Evolutionary conservation across 371 early-diverging fungal species (phyloP).

Genomic region (Circinella minor): DNA sequence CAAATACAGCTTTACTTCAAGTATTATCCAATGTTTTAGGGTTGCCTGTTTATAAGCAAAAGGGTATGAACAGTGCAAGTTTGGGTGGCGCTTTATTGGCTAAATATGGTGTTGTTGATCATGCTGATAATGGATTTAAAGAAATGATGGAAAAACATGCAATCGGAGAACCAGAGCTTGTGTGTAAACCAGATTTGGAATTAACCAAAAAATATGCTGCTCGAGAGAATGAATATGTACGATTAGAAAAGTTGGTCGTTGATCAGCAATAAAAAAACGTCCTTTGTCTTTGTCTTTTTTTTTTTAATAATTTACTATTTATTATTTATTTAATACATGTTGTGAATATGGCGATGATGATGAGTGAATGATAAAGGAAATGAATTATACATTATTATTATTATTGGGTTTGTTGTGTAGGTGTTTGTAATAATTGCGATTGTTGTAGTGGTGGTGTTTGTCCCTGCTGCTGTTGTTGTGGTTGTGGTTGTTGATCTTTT

Average conservation of each 20-base stretch:
- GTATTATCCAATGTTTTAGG: slow-evolving; percentile 76
- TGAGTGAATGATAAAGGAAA: background rate
- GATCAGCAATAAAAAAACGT: background rate
- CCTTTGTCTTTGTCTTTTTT: background rate
- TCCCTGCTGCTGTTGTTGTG: slow-evolving; percentile 9
- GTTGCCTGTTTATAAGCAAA: slow-evolving; percentile 60
- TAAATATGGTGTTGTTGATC: slow-evolving; percentile 31
- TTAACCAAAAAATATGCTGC: slow-evolving; percentile 20
- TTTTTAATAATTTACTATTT: background rate
- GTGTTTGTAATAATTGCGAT: slow-evolving; percentile 4
- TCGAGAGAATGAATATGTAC: slow-evolving; percentile 13
- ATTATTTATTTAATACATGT: background rate
- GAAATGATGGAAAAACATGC: slow-evolving; percentile 39
- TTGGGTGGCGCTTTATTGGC: slow-evolving; percentile 54
- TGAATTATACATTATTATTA: background rate
- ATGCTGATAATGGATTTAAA: slow-evolving; percentile 26
- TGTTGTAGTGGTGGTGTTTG: slow-evolving; percentile 1
- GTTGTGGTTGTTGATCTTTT: slow-evolving; percentile 20
- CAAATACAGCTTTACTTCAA: slow-evolving; percentile 60
- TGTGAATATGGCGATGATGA: no score
- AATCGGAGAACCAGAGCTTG: slow-evolving; percentile 27
- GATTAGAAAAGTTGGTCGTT: slow-evolving; percentile 19
- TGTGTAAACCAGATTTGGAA: slow-evolving; percentile 31
- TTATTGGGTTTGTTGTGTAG: background rate
- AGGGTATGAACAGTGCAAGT: slow-evolving; percentile 53